These are phyloP conservation scores for Immersiella caudata DNA, from an alignment of 495 filamentous ascomycete species.

Conservation along the genomic window DNA sequence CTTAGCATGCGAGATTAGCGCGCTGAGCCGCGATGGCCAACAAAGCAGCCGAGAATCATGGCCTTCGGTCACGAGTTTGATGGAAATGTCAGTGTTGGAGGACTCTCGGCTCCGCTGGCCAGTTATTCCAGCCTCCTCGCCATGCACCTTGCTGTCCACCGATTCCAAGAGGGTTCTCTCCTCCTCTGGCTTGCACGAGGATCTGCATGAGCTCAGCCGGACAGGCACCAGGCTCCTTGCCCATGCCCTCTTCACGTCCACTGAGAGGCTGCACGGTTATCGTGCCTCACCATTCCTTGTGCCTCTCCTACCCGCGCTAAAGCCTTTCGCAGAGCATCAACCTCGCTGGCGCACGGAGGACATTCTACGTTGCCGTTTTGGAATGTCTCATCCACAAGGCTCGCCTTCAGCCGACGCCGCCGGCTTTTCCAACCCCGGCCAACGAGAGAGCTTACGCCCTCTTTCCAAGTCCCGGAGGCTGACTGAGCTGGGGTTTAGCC, in stretches of 20 bases:
- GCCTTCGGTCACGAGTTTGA: neutral
- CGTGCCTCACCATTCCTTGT: neutral
- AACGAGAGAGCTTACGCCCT: constrained; percentile 12
- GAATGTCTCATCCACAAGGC: constrained; percentile 19
- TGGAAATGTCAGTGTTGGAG: neutral
- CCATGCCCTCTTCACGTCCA: neutral
- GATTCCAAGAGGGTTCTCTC: neutral
- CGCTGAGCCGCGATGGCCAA: neutral
- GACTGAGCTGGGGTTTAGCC: neutral
- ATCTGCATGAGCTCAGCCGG: constrained; percentile 24
- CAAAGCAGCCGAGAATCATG: neutral
- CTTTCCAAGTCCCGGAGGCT: constrained; percentile 2
- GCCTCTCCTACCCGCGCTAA: neutral
- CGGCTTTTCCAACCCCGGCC: constrained; percentile 8
- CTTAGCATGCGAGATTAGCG: neutral
- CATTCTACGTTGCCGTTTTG: constrained; percentile 3
- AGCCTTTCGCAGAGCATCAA: neutral
- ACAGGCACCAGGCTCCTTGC: constrained; percentile 8
- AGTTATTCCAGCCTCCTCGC: neutral
- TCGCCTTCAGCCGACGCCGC: neutral
- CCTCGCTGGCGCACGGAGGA: neutral
- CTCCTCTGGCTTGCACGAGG: neutral
- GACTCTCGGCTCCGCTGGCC: neutral
- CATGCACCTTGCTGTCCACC: neutral
- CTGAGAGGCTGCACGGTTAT: constrained; percentile 7